Evolutionary conservation across 2,329 filamentous ascomycete genomes (phyloP), one percentile per base, ranked within the genome.

Genomic region (Lecanicillium sp.): DNA sequence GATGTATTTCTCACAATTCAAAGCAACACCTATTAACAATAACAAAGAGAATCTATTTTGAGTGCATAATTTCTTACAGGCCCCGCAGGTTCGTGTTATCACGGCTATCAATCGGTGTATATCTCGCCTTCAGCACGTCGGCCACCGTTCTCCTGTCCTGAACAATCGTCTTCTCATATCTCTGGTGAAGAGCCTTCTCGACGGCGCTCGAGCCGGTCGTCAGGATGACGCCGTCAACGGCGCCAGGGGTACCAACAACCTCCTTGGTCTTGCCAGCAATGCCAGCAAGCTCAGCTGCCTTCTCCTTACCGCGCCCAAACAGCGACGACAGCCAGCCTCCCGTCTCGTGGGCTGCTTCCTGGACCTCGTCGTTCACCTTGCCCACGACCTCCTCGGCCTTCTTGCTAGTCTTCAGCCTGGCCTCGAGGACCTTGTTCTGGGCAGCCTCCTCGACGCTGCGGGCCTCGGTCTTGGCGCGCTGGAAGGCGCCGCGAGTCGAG

Each of bases 71-170:
- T 37, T 47, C 48, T 56, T 60, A 68, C 50, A 68, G 26, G 11
- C 70, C 69, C 56, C 72, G 61, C 51, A 75, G 60, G 48, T 67
- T 61, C 23, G 69, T 66, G 50, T 71, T 69, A 52, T 75, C 69
- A 56, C 68, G 66, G 59, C 70, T 55, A 35, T 71, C 68, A 51
- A 76, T 61, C 1, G 71, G 72, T 55, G 61, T 69, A 57, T 83
- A 83, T 56, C 79, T 67, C 59, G 81, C 75, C 41, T 66, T 69
- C 44, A 83, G 62, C 35, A 71, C 67, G 58, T 81, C 73, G 52
- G 77, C 69, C 17, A 76, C 73, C 38, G 68, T 74, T 64, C 74
- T 74, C 51, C 70, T 66, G 53, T 70, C 58, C 46, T 59, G 60
- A 12, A 61, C 59, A 6, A 62, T 61, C 35, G 65, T 57, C 54